Conservation (phyloP, 441 rosid genomes). For the Pelargonium cotyledonis region DNA sequence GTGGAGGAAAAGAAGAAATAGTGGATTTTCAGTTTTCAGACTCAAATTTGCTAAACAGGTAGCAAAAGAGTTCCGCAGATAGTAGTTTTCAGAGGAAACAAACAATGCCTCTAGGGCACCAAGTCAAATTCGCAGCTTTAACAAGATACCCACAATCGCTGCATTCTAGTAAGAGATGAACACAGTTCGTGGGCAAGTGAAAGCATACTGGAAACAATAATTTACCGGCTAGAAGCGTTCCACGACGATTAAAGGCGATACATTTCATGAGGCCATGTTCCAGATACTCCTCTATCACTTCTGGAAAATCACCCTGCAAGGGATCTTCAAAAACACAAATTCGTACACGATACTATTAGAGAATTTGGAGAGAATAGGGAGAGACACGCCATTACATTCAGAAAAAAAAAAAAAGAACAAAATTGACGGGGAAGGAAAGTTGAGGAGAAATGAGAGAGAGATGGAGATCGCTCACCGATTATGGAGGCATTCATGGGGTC, state of each 20-base stretch:
- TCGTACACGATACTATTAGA: neutral
- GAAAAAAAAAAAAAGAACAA: neutral
- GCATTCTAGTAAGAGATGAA: too few species aligned
- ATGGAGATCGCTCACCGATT: constrained; percentile 40
- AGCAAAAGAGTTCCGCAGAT: too few species aligned
- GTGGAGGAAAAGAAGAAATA: too few species aligned
- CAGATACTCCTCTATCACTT: constrained; percentile 91
- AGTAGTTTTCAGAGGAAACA: too few species aligned
- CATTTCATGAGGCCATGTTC: constrained; percentile 94
- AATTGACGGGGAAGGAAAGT: neutral
- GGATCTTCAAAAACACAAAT: constrained; percentile 49
- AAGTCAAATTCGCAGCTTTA: neutral
- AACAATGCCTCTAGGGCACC: too few species aligned
- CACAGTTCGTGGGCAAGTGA: neutral
- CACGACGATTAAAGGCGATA: constrained; percentile 92
- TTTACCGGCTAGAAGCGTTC: constrained; percentile 90
- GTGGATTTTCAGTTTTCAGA: too few species aligned
- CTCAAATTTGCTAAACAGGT: too few species aligned
- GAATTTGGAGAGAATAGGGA: neutral
- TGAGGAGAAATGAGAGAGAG: neutral
- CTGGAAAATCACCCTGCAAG: constrained; percentile 96
- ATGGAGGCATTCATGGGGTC: constrained; percentile 61
- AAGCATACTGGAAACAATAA: neutral
- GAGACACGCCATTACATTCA: too few species aligned
- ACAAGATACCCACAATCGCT: neutral